Base-by-base conservation (phyloP, 768 basidiomycete species). In the Xerocomellus chrysenteron region DNA sequence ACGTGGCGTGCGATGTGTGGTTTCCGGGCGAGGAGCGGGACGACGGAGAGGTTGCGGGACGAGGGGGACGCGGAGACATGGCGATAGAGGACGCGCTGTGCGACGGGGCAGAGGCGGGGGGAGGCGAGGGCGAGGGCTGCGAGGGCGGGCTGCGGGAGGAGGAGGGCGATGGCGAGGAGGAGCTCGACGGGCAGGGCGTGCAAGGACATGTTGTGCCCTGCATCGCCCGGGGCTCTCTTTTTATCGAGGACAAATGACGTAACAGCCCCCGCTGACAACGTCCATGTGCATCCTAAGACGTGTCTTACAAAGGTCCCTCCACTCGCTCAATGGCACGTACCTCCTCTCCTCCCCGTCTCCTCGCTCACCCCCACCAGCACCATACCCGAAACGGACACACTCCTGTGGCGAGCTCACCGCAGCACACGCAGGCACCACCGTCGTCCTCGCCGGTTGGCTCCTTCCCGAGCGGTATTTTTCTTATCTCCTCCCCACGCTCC, bases 381-480 rank as follows among this genome's bases (percentile, higher is more conserved):
- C 87, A 6, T 88, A 78, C 73, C 79, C 84, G 0, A 59, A 57
- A 4, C 78, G 83, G 14, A 87, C 90, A 2, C 90, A 92, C 68
- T 72, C 71, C 33, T 89, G 88, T 65, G 84, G 80, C 33, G 73
- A 82, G 9, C 76, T 94, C 55, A 74, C 78, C 56, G 64, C 76
- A 35, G 64, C 68, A 26, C 76, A 85, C 67, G 81, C 75, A 50
- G 89, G 85, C 60, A 61, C 73, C 17, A 67, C 66, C 56, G 91
- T 94, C 58, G 79, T 88, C 56, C 76, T 98, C 36, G 78, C 87
- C 24, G 94, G 94, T 35, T 92, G 88, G 87, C 76, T 96, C 55
- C 84, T 89, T 62, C 82, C 86, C 54, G 88, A 87, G 74, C 83
- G 93, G 92, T 93, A 74, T 74, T 81, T 76, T 41, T 62, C 69